Percentiles rank a stretch among this genome's conserved stretches.
These are phyloP conservation scores for Aspergillus novofumigatus DNA, from an alignment of 2,329 filamentous ascomycete species.

Conservation along the genomic window DNA sequence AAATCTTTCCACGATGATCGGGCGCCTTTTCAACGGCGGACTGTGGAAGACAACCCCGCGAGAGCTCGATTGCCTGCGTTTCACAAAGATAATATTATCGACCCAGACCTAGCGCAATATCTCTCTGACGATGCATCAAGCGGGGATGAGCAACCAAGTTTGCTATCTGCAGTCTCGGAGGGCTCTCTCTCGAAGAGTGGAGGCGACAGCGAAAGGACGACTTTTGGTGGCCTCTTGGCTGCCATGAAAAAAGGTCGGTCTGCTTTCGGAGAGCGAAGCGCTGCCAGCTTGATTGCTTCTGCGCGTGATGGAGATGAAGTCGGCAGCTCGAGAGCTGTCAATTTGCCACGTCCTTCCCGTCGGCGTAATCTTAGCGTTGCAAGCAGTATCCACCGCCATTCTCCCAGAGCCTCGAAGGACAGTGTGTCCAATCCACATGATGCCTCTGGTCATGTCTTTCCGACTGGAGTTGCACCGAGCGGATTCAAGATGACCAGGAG, in stretches of 20 bases:
- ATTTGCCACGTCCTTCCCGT: conserved; percentile 60
- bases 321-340: conserved; percentile 53
- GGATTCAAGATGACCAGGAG: conserved; percentile 64
- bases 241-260: conserved; percentile 73
- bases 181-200: conserved; percentile 59
- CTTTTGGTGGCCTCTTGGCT: conserved; percentile 67
- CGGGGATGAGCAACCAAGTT: conserved; percentile 84
- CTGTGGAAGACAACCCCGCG: conserved; percentile 61
- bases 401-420: conserved; percentile 64
- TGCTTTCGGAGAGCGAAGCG: conserved; percentile 67
- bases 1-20: conserved; percentile 71
- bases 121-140: conserved; percentile 93
- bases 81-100: conserved; percentile 97
- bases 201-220: conserved; percentile 69
- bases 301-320: conserved; percentile 63
- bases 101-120: conserved; percentile 90
- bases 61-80: conserved; percentile 79
- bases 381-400: conserved; percentile 68
- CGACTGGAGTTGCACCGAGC: conserved; percentile 31
- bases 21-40: conserved; percentile 79
- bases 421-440: conserved; percentile 42
- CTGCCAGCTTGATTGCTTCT: conserved; percentile 65
- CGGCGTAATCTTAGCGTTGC: conserved; percentile 80
- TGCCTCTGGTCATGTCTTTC: conserved; percentile 38
- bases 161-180: conserved; percentile 69